Conservation (phyloP, 2,329 filamentous ascomycete genomes). For the Fusarium veterinarium region DNA sequence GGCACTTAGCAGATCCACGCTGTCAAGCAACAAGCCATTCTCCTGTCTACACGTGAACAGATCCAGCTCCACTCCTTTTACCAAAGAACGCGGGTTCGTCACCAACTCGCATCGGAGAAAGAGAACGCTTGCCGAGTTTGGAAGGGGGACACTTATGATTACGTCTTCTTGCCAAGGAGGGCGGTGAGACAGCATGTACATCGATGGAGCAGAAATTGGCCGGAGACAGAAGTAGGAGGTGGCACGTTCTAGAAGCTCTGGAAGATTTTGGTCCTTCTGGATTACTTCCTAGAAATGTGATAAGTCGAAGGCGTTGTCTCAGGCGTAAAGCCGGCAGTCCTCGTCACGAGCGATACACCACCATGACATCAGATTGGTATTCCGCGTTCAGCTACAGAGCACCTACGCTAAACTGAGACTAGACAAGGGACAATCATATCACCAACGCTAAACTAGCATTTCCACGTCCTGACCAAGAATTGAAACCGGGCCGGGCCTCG, state of each 20-base stretch:
- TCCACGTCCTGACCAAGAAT: not conserved
- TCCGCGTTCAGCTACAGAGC: not conserved
- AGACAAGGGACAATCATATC: not conserved
- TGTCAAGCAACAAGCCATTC: slow-evolving; percentile 4
- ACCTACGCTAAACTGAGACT: not conserved
- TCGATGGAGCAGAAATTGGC: too few relatives aligned
- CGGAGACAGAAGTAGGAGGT: not conserved
- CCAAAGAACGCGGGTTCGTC: not conserved
- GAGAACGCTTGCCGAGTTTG: not conserved
- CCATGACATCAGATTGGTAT: not conserved
- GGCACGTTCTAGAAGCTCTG: slow-evolving; percentile 15
- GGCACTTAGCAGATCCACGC: not conserved
- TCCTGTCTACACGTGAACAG: not conserved
- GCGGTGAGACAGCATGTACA: not conserved
- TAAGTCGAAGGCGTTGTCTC: not conserved
- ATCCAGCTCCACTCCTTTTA: not conserved
- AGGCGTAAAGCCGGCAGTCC: not conserved
- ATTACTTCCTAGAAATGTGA: not conserved
- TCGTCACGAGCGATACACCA: not conserved
- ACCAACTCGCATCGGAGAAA: not conserved
- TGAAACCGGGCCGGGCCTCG: slow-evolving; percentile 15
- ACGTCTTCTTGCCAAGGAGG: not conserved
- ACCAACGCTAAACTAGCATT: slow-evolving; percentile 4
- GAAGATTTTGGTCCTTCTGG: not conserved
- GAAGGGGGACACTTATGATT: not conserved